Evolutionary conservation across 225 moss, liverwort and hornwort genomes (phyloP), one percentile per base, ranked within the genome.

Genomic region (Ulota crispa): DNA sequence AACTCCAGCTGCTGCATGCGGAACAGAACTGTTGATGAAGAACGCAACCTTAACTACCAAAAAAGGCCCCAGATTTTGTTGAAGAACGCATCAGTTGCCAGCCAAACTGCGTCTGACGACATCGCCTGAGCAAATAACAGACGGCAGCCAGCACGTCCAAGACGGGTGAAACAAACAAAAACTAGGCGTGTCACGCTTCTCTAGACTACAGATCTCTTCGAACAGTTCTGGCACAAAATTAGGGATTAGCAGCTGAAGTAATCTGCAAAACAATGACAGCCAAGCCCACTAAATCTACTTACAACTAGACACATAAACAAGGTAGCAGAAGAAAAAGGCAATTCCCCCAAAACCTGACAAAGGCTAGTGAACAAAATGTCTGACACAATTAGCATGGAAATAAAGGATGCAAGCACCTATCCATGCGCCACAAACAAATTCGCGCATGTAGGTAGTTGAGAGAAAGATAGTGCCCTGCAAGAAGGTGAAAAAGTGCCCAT

Each of bases 91-190:
- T 85, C 85, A 89, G 87, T 83, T 80, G 88, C 90, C 83, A 92
- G 89, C 90, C 89, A 90, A 90, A 87, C 91, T 88, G 89, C 86
- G 78, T 90, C 89, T 67, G 54, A 67, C 53, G 78, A 78, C 67
- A 67, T 78, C 78, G 93, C 94, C 93, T 94, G 93, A 90, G 91
- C 90, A 94, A 93, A 86, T 86, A 87, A 91, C 85, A 91, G 90
- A 93, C 80, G 86, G 90, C 92, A 93, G 78, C 80, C 87, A 86
- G 86, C 92, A 91, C 88, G 87, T 91, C 92, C 90, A 88, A 93
- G 78, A 89, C 93, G 86, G 83, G 89, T 84, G 85, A 87, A 90
- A 91, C 90, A 89, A 90, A 86, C 87, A 84, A 93, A 89, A 87
- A 83, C 82, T 79, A 76, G 68, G 59, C 78, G 66, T 27, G 72